Conservation (phyloP, 192 early-diverging fungal species). For the Endogone sp. region DNA sequence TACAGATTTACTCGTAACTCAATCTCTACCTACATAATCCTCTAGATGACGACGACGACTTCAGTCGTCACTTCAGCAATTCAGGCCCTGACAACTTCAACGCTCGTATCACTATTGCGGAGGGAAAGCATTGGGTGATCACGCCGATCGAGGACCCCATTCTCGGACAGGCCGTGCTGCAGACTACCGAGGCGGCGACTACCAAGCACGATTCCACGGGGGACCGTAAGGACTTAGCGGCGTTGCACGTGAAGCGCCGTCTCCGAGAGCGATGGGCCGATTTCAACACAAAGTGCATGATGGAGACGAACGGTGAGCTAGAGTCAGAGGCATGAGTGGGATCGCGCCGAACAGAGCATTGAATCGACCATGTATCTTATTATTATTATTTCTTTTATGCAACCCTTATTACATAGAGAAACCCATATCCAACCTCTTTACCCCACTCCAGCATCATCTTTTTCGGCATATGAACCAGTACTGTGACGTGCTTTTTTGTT, state of each 20-base stretch:
- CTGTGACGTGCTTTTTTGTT: slow-evolving; percentile 70
- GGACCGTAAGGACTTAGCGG: slow-evolving; percentile 28
- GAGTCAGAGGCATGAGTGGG: slow-evolving; percentile 3
- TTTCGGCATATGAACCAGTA: slow-evolving; percentile 69
- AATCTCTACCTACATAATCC: not conserved
- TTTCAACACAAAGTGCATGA: slow-evolving; percentile 14
- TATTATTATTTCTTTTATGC: not conserved
- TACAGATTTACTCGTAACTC: too few species aligned
- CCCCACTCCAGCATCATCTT: slow-evolving; percentile 55
- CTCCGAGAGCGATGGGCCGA: slow-evolving; percentile 23
- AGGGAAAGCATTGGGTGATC: not conserved
- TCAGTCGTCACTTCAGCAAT: slow-evolving; percentile 30
- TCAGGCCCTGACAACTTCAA: slow-evolving; percentile 23
- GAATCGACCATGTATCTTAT: too few species aligned
- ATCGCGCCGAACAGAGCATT: too few species aligned
- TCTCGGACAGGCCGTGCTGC: not conserved
- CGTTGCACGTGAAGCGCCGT: slow-evolving; percentile 26
- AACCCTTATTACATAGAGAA: not conserved
- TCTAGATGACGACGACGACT: slow-evolving; percentile 22
- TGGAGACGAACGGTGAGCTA: slow-evolving; percentile 5
- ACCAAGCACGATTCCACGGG: slow-evolving; percentile 23
- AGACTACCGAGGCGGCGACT: not conserved
- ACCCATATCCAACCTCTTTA: slow-evolving; percentile 15
- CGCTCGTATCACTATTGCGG: slow-evolving; percentile 11
- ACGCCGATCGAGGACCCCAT: not conserved